phyloP scores from a whole-genome alignment of 345 rosid genomes.

The Acer negundo region DNA sequence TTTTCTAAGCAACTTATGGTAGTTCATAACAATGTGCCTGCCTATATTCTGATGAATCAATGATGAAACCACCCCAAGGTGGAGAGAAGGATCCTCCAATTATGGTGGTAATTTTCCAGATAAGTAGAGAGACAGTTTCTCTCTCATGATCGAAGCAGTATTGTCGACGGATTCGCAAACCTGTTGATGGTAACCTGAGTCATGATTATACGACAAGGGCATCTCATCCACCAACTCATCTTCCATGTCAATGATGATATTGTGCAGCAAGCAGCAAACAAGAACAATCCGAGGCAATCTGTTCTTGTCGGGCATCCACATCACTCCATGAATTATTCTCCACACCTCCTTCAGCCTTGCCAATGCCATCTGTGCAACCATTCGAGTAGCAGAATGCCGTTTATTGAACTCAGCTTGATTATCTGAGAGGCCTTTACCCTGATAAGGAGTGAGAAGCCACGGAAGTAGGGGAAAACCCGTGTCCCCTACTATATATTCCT shows the following conservation, averaged over 20 bases:
- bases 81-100: neutral
- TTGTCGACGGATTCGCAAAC: slow-evolving; percentile 43
- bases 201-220: slow-evolving; percentile 51
- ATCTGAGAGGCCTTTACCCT: slow-evolving; percentile 44
- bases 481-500: slow-evolving; percentile 65
- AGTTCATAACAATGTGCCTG: neutral
- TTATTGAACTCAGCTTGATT: slow-evolving; percentile 55
- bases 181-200: slow-evolving; percentile 49
- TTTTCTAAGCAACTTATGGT: slow-evolving; percentile 1
- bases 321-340: slow-evolving; percentile 69
- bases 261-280: slow-evolving; percentile 76
- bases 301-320: slow-evolving; percentile 80
- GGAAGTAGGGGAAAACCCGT: slow-evolving; percentile 61
- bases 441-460: slow-evolving; percentile 72
- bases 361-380: slow-evolving; percentile 55
- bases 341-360: slow-evolving; percentile 74
- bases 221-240: slow-evolving; percentile 48
- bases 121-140: slow-evolving; percentile 45
- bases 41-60: neutral
- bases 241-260: slow-evolving; percentile 60
- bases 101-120: slow-evolving; percentile 40
- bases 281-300: slow-evolving; percentile 64
- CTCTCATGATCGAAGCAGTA: slow-evolving; percentile 47
- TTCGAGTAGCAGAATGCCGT: slow-evolving; percentile 52
- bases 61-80: neutral